Evolutionary conservation across 352 stramenopile species (phyloP).

Genomic region (Phytopythium aichiense): DNA sequence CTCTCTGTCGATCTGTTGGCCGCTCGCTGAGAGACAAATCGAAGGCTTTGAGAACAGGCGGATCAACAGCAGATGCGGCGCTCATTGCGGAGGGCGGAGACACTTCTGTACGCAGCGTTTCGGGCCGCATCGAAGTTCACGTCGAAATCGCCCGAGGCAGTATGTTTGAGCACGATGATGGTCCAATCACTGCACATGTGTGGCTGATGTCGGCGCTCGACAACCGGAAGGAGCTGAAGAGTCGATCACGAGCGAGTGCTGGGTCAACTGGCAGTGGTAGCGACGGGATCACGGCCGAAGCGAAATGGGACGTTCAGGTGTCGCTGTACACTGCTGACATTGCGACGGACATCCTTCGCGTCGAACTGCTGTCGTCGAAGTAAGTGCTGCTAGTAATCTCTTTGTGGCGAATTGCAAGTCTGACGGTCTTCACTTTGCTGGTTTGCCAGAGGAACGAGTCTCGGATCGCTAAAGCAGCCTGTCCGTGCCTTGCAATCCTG

Average conservation of each 20-base stretch:
- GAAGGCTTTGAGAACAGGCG: constrained; percentile 5
- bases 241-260: constrained; percentile 2
- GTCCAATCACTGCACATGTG: constrained; percentile 22
- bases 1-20: constrained; percentile 11
- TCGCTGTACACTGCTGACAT: constrained; percentile 39
- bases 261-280: not conserved
- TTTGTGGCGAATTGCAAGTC: not conserved
- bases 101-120: not conserved
- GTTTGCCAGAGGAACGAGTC: constrained; percentile 17
- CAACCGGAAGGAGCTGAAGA: constrained; percentile 27
- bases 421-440: not conserved
- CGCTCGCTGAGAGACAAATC: constrained; percentile 9
- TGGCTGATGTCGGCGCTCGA: constrained; percentile 36
- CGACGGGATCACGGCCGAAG: not conserved
- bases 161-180: constrained; percentile 5
- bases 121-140: constrained; percentile 39
- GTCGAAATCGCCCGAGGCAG: constrained; percentile 17
- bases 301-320: constrained; percentile 28
- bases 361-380: constrained; percentile 30
- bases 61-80: no score
- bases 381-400: constrained; percentile 9
- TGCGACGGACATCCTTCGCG: constrained; percentile 25
- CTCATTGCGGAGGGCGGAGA: not conserved
- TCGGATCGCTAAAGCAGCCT: constrained; percentile 35
- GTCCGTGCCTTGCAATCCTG: constrained; percentile 15